phyloP scores from a whole-genome alignment of 2,329 filamentous ascomycete species.

The Calonectria pauciramosa region DNA sequence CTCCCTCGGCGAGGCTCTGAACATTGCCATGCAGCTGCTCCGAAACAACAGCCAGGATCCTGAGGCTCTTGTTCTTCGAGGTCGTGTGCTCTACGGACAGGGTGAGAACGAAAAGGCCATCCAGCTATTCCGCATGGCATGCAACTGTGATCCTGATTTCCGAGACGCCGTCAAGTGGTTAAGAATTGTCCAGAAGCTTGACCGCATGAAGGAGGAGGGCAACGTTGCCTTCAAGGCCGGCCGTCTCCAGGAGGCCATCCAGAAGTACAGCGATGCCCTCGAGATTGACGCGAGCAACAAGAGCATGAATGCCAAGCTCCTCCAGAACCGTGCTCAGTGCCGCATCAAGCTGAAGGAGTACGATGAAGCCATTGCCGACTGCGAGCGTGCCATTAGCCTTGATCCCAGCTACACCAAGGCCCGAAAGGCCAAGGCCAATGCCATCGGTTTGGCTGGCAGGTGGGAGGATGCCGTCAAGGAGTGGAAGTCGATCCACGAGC shows the following conservation, averaged over 20 bases:
- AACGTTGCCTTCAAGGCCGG: slow-evolving; percentile 91
- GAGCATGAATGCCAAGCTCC: slow-evolving; percentile 92
- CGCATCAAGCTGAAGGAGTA: slow-evolving; percentile 87
- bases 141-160: slow-evolving; percentile 93
- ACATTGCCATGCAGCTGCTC: slow-evolving; percentile 89
- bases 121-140: slow-evolving; percentile 90
- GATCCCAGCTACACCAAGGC: slow-evolving; percentile 92
- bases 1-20: slow-evolving; percentile 90
- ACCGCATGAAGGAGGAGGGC: slow-evolving; percentile 93
- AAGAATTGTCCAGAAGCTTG: slow-evolving; percentile 90
- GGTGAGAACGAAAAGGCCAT: slow-evolving; percentile 97
- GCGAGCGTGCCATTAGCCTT: slow-evolving; percentile 84
- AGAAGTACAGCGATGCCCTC: slow-evolving; percentile 86
- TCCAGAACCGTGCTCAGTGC: slow-evolving; percentile 93
- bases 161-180: slow-evolving; percentile 90
- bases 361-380: slow-evolving; percentile 85
- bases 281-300: slow-evolving; percentile 90
- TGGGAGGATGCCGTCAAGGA: slow-evolving; percentile 95
- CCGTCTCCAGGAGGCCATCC: slow-evolving; percentile 83
- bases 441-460: slow-evolving; percentile 84
- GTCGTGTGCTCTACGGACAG: slow-evolving; percentile 88
- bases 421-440: slow-evolving; percentile 93
- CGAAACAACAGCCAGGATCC: slow-evolving; percentile 91
- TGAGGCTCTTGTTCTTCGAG: slow-evolving; percentile 91
- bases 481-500: slow-evolving; percentile 87